phyloP scores from a whole-genome alignment of 352 stramenopile genomes.

The Globisporangium carolinianum region DNA sequence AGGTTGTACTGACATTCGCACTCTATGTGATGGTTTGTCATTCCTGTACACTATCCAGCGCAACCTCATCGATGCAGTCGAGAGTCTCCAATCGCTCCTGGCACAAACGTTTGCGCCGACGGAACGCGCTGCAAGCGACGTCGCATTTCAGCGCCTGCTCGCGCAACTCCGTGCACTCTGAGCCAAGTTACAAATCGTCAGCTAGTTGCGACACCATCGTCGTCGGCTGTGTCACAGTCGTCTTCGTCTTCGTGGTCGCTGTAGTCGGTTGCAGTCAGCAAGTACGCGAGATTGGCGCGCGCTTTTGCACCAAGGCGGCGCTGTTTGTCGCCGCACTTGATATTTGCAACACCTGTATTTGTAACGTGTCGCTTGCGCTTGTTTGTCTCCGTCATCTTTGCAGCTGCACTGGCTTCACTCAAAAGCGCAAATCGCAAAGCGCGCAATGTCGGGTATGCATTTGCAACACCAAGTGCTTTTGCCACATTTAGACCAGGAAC shows the following conservation, averaged over 20 bases:
- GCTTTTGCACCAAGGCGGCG: conserved; percentile 36
- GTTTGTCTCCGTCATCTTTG: neutral
- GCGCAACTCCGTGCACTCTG: conserved; percentile 43
- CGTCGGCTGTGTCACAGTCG: neutral
- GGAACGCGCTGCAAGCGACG: conserved; percentile 36
- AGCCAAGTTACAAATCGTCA: neutral
- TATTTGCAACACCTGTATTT: conserved; percentile 24
- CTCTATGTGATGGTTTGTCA: neutral
- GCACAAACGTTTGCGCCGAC: conserved; percentile 48
- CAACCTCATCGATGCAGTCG: conserved; percentile 57
- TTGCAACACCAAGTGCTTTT: conserved; percentile 39
- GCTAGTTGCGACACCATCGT: neutral
- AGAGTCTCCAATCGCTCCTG: conserved; percentile 51
- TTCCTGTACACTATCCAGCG: conserved; percentile 25
- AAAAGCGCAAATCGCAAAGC: too few relatives aligned
- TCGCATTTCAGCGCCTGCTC: conserved; percentile 29
- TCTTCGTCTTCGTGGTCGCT: conserved; percentile 13
- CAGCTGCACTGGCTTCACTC: too few relatives aligned
- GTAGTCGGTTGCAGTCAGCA: conserved; percentile 32
- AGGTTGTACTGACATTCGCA: neutral
- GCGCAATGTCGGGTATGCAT: conserved; percentile 37
- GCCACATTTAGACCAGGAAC: conserved; percentile 46
- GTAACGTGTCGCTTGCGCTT: neutral
- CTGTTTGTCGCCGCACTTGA: conserved; percentile 42
- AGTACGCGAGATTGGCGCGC: conserved; percentile 20